These are phyloP conservation scores for Geranium rotundifolium DNA, from an alignment of 345 rosid species.

Conservation along the genomic window DNA sequence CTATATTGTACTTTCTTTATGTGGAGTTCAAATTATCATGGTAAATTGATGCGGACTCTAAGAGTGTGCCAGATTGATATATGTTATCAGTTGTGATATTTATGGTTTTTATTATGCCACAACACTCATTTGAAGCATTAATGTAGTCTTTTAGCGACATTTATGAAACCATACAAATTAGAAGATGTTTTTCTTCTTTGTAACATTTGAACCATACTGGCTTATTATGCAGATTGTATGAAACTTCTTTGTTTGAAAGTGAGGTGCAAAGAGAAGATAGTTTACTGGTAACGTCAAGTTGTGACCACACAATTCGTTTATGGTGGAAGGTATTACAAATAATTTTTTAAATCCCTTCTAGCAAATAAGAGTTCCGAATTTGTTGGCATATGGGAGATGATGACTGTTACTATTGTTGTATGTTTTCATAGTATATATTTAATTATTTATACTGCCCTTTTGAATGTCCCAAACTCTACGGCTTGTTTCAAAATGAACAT, in stretches of 20 bases:
- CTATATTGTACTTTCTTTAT: neutral
- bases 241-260: slow-evolving; percentile 29
- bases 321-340: slow-evolving; percentile 60
- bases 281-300: slow-evolving; percentile 47
- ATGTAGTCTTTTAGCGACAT: neutral
- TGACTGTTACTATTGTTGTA: too few species aligned
- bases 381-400: too few species aligned
- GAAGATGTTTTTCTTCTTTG: neutral
- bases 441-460: too few species aligned
- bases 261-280: slow-evolving; percentile 32
- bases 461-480: too few species aligned
- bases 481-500: too few species aligned
- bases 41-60: too few species aligned
- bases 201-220: slow-evolving; percentile 6
- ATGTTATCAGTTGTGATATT: too few species aligned
- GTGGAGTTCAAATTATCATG: too few species aligned
- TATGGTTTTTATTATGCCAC: too few species aligned
- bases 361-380: neutral
- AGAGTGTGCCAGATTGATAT: too few species aligned
- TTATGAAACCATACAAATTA: too few species aligned
- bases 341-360: slow-evolving; percentile 1
- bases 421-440: too few species aligned
- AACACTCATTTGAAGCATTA: neutral
- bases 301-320: slow-evolving; percentile 47
- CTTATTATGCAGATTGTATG: slow-evolving; percentile 35